phyloP scores from a whole-genome alignment of 139 green algal species.

The Eudorina sp. region DNA sequence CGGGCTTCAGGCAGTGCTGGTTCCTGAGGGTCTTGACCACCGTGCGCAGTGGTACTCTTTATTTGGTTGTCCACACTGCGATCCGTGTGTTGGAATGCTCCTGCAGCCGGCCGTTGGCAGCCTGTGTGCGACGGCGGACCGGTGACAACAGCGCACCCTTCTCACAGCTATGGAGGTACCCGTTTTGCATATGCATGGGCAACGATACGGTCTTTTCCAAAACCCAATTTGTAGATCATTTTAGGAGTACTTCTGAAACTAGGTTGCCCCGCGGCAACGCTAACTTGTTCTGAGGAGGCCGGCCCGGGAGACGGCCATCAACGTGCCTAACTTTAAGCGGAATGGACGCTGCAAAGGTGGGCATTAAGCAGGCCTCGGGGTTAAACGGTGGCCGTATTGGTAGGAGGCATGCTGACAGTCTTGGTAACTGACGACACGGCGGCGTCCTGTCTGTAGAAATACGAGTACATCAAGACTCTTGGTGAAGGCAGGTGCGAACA shows the following conservation, averaged over 20 bases:
- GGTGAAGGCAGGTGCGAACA: constrained; percentile 44
- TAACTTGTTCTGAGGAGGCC: neutral
- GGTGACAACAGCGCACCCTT: too few relatives aligned
- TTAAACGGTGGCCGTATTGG: too few relatives aligned
- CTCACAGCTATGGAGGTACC: constrained; percentile 26
- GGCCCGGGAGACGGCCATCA: neutral
- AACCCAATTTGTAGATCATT: constrained; percentile 5
- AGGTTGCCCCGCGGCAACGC: neutral
- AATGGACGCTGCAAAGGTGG: constrained; percentile 50
- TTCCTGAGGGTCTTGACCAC: too few relatives aligned
- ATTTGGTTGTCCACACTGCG: too few relatives aligned
- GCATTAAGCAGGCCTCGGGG: too few relatives aligned
- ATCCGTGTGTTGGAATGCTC: too few relatives aligned
- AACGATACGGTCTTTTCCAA: neutral
- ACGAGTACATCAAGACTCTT: constrained; percentile 52
- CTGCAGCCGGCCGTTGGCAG: too few relatives aligned
- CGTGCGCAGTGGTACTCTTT: too few relatives aligned
- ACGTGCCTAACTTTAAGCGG: neutral
- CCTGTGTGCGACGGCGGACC: too few relatives aligned
- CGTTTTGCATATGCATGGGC: neutral
- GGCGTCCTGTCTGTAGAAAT: constrained; percentile 22
- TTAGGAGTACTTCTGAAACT: neutral
- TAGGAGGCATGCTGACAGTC: too few relatives aligned
- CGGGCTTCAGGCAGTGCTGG: too few relatives aligned
- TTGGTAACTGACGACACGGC: neutral